Evolutionary conservation across 140 eudicot genomes (phyloP), one percentile per base, ranked within the genome.

Genomic region (Stevia rebaudiana): DNA sequence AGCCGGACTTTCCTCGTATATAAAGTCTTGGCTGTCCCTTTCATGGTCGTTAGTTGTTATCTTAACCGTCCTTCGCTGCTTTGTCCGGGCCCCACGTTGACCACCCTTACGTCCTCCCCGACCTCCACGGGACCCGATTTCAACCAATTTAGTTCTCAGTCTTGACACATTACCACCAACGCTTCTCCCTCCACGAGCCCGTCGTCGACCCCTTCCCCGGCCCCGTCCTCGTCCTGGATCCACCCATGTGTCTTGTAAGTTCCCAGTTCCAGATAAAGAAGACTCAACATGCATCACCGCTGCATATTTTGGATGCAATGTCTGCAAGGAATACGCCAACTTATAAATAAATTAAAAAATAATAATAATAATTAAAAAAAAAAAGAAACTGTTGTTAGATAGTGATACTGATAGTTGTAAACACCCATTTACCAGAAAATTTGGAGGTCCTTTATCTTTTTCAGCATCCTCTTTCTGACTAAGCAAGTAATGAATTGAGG

Each of bases 41-140:
- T 76, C 69, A 25, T 5, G 30, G 15, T 43, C 61, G 8, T 47
- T 31, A 8, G 48, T 56, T 62, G 48, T 56, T 62, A 64, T 73
- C 43, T 79, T 71, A 2, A 59, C 77, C 1, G 74, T 49, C 70
- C 76, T 87, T 63, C 71, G 83, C 43, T 15, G 74, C 58, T 77
- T 71, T 31, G 56, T 68, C 49, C 72, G 77, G 48, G 19, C 74
- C 3, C 92, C 68, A n/a, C 82, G 83, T 10, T 80, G 87, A 46
- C 84, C 87, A 15, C 83, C 68, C 61, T 74, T 80, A 46, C 84
- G 85, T 8, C 94, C 83, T 47, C 97, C 89, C 16, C 83, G 74
- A 8, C 71, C 77, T 7, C 83, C 85, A 53, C 83, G 78, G 17
- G 70, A 80, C 8, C 74, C 73, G 21, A 17, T 15, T 5, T 63